A percentile compares a stretch with the other conserved stretches of the same genome.
Conservation (phyloP, 1,139 yeast genomes). For the Candida tropicalis region DNA sequence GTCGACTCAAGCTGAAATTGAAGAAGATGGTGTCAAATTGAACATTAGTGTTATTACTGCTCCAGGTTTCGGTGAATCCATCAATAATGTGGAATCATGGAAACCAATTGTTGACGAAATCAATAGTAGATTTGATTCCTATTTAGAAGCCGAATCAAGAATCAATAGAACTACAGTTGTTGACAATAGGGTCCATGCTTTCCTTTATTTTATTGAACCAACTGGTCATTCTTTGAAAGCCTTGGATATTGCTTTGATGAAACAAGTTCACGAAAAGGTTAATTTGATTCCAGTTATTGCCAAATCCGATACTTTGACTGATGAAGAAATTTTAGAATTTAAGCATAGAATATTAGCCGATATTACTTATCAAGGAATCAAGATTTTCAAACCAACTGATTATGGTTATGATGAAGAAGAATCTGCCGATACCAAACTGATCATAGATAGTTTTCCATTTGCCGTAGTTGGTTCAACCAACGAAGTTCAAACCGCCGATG, state of each 20-base stretch:
- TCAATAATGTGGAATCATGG: conserved; percentile 90
- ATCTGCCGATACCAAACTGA: conserved; percentile 60
- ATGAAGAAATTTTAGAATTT: conserved; percentile 77
- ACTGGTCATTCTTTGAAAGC: conserved; percentile 93
- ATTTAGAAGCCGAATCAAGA: conserved; percentile 88
- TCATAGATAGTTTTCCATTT: conserved; percentile 79
- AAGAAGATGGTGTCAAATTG: conserved; percentile 91
- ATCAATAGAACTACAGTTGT: conserved; percentile 71
- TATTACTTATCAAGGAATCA: conserved; percentile 72
- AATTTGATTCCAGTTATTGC: conserved; percentile 94
- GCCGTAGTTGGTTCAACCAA: conserved; percentile 92
- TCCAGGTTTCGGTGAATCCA: conserved; percentile 92
- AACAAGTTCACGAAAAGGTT: conserved; percentile 85
- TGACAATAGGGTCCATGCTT: conserved; percentile 86
- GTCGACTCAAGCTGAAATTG: conserved; percentile 71
- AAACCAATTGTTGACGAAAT: conserved; percentile 91
- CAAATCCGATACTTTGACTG: conserved; percentile 90
- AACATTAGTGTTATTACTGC: conserved; percentile 85
- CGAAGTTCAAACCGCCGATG: conserved; percentile 72
- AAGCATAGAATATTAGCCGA: conserved; percentile 78
- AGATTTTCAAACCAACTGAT: conserved; percentile 76
- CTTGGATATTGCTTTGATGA: conserved; percentile 87
- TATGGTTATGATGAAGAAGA: conserved; percentile 88
- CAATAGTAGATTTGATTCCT: conserved; percentile 81
- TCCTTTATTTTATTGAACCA: conserved; percentile 91